Evolutionary conservation across 371 early-diverging fungal genomes (phyloP).

Genomic region (Smittium mucronatum): DNA sequence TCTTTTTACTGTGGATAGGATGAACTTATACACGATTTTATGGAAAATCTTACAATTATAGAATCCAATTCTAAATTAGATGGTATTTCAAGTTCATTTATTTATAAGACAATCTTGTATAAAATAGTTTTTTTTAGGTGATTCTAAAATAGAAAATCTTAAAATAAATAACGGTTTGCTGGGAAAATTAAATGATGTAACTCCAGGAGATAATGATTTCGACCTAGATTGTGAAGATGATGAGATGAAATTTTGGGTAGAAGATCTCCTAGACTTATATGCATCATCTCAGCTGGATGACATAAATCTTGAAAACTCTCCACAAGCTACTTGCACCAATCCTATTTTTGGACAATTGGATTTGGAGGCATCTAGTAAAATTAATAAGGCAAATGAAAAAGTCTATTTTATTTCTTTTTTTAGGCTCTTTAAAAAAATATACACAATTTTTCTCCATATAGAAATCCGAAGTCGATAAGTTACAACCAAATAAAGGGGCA

Average conservation of each 20-base stretch:
- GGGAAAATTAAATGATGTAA: no score
- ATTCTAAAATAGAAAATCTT: no score
- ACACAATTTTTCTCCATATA: background rate
- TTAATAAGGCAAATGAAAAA: no score
- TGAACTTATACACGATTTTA: background rate
- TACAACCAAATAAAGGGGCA: background rate
- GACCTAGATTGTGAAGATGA: background rate
- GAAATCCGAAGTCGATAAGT: background rate
- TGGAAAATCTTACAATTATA: background rate
- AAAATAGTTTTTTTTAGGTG: no score
- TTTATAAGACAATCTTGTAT: no score
- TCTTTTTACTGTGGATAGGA: no score
- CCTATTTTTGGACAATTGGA: background rate
- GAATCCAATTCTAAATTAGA: no score
- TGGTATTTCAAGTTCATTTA: no score
- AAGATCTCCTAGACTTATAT: constrained; percentile 8
- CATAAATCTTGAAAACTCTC: background rate
- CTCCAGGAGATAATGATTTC: no score
- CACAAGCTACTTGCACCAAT: background rate
- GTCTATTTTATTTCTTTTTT: no score
- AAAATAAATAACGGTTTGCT: no score
- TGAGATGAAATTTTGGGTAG: constrained; percentile 5
- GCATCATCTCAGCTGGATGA: constrained; percentile 6
- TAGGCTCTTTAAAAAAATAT: background rate
- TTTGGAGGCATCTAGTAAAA: no score